Percentiles rank a stretch among this genome's conserved stretches.
These are phyloP conservation scores for Micractinium conductrix DNA, from an alignment of 139 green algal genomes.

Conservation along the genomic window DNA sequence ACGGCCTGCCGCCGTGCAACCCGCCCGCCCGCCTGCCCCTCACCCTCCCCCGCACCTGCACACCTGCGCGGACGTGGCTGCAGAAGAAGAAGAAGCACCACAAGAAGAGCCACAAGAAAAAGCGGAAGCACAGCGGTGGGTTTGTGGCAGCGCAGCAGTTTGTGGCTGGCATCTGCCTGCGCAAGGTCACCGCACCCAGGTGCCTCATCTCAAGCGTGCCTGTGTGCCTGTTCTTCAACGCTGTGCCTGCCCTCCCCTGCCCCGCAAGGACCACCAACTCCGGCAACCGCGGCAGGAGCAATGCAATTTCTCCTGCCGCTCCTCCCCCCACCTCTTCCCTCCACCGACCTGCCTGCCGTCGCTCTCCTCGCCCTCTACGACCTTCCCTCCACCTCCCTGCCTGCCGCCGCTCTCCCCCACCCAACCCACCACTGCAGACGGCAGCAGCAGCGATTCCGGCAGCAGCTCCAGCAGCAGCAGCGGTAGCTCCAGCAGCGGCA, in stretches of 20 bases:
- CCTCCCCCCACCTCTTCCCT: neutral
- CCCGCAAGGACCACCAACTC: too few species aligned
- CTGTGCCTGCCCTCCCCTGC: neutral
- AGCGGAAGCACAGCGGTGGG: conserved; percentile 30
- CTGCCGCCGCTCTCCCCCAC: neutral
- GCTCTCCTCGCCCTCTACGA: neutral
- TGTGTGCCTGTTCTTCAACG: neutral
- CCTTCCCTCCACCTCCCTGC: neutral
- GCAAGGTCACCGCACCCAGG: neutral
- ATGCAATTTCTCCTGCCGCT: neutral
- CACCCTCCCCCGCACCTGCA: too few species aligned
- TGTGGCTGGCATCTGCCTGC: neutral
- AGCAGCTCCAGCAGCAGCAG: neutral
- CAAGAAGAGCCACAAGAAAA: conserved; percentile 17
- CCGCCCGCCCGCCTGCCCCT: too few species aligned
- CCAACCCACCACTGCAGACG: neutral
- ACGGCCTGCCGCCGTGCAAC: too few species aligned
- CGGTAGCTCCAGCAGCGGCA: neutral
- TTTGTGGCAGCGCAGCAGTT: too few species aligned
- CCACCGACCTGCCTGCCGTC: neutral
- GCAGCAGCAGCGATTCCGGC: neutral
- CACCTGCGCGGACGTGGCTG: too few species aligned
- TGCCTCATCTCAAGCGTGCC: neutral
- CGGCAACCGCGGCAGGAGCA: too few species aligned
- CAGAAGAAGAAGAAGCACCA: conserved; percentile 18